These are phyloP conservation scores for Talaromyces sp. DNA, from an alignment of 2,329 filamentous ascomycete genomes.

Conservation along the genomic window DNA sequence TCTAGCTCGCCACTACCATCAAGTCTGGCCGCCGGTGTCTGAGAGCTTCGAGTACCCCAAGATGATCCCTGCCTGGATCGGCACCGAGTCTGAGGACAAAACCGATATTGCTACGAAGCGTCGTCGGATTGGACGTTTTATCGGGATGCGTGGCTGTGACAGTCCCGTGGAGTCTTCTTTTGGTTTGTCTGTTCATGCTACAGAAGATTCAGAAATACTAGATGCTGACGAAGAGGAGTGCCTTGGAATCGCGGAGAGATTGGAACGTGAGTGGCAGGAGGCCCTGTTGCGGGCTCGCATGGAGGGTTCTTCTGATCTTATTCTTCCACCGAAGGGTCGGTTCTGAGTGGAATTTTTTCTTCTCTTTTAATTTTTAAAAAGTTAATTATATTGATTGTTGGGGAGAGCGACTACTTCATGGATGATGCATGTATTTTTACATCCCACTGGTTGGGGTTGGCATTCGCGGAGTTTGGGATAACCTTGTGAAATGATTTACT, in stretches of 20 bases:
- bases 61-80: conserved; percentile 26
- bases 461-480: neutral
- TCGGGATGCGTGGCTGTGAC: conserved; percentile 36
- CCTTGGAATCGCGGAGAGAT: neutral
- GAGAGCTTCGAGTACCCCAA: conserved; percentile 32
- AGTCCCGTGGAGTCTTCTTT: conserved; percentile 17
- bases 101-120: conserved; percentile 34
- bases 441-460: neutral
- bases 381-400: neutral
- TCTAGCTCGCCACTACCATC: conserved; percentile 40
- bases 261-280: conserved; percentile 12
- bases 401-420: neutral
- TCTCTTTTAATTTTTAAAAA: neutral
- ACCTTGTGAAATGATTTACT: neutral
- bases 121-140: conserved; percentile 38
- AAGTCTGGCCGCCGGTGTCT: conserved; percentile 29
- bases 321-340: neutral
- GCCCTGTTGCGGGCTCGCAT: neutral
- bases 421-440: neutral
- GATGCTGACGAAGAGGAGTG: neutral
- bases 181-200: neutral
- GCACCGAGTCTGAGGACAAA: conserved; percentile 12
- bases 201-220: neutral
- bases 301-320: neutral
- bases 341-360: neutral